Evolutionary conservation across 2,329 filamentous ascomycete species (phyloP).

Genomic region (Verticillium albo-atrum): DNA sequence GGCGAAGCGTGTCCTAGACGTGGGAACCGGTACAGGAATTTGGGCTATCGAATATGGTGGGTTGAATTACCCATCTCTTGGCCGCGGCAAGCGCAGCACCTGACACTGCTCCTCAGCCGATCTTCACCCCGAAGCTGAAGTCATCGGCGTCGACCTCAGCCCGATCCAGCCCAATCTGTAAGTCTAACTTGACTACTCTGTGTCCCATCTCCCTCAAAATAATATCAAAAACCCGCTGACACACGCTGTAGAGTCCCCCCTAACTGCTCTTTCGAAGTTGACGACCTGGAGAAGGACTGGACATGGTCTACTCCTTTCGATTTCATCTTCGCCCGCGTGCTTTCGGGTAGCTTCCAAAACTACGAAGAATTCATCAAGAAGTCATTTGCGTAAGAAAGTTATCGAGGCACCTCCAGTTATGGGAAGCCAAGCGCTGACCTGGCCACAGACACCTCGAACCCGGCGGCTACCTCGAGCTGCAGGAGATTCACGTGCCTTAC

Average conservation of each 20-base stretch:
- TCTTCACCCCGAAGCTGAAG: conserved; percentile 18
- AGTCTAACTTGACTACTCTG: conserved; percentile 5
- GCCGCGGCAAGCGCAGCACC: too few relatives aligned
- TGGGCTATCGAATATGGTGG: conserved; percentile 21
- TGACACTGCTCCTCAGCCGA: neutral
- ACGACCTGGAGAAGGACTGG: conserved; percentile 30
- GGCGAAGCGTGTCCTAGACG: conserved; percentile 15
- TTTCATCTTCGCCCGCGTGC: conserved; percentile 27
- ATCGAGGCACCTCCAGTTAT: too few relatives aligned
- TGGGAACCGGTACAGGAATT: conserved; percentile 19
- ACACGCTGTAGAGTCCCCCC: conserved; percentile 29
- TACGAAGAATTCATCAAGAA: conserved; percentile 18
- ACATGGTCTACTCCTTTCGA: conserved; percentile 26
- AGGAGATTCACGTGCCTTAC: conserved; percentile 21
- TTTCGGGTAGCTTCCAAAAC: conserved; percentile 22
- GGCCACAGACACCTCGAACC: conserved; percentile 19
- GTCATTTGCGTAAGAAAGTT: conserved; percentile 12
- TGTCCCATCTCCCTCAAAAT: too few relatives aligned
- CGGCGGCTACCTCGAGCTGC: conserved; percentile 28
- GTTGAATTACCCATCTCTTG: too few relatives aligned
- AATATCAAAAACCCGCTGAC: too few relatives aligned
- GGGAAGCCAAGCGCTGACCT: neutral
- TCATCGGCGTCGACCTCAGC: conserved; percentile 24
- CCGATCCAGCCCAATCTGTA: conserved; percentile 28
- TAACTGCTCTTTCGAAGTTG: conserved; percentile 39